Evolutionary conservation across 805 yeast genomes (phyloP).

Genomic region (Trichomonascus vanleenenianus): DNA sequence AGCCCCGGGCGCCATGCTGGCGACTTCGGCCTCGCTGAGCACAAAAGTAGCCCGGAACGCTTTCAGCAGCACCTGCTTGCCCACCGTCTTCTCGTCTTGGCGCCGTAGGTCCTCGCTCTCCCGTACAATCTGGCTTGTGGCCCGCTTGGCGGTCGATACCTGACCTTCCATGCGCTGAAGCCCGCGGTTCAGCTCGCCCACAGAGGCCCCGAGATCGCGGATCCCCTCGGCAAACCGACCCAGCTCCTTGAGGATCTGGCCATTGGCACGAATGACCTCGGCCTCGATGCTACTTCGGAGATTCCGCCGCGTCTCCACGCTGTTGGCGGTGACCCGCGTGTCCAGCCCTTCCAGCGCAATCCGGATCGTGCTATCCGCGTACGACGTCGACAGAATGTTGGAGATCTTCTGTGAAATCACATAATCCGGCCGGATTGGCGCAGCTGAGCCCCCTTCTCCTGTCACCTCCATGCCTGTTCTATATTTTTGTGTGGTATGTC

Average conservation of each 20-base stretch:
- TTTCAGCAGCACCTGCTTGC: slow-evolving; percentile 23
- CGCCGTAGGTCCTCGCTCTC: slow-evolving; percentile 22
- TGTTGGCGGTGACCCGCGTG: slow-evolving; percentile 23
- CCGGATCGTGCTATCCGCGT: slow-evolving; percentile 25
- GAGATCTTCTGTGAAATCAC: slow-evolving; percentile 20
- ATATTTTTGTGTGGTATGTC: neutral
- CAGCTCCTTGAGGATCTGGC: slow-evolving; percentile 28
- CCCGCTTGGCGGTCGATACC: slow-evolving; percentile 16
- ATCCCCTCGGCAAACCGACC: slow-evolving; percentile 25
- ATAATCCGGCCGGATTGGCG: slow-evolving; percentile 5
- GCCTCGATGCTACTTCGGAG: slow-evolving; percentile 28
- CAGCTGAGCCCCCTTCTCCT: neutral
- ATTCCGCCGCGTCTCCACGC: slow-evolving; percentile 26
- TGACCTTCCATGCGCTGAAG: slow-evolving; percentile 18
- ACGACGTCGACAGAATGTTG: slow-evolving; percentile 27
- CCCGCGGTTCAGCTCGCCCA: slow-evolving; percentile 15
- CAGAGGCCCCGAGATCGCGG: slow-evolving; percentile 17
- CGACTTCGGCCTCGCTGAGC: slow-evolving; percentile 64
- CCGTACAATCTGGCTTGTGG: slow-evolving; percentile 21
- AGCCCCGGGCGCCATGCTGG: slow-evolving; percentile 35
- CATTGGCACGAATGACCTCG: slow-evolving; percentile 27
- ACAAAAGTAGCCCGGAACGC: slow-evolving; percentile 51
- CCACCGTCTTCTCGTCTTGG: slow-evolving; percentile 16
- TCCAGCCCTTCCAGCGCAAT: slow-evolving; percentile 27
- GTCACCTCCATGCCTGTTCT: neutral